These are phyloP conservation scores for Moniliella sp. DNA, from an alignment of 1,284 basidiomycete species.

Conservation along the genomic window DNA sequence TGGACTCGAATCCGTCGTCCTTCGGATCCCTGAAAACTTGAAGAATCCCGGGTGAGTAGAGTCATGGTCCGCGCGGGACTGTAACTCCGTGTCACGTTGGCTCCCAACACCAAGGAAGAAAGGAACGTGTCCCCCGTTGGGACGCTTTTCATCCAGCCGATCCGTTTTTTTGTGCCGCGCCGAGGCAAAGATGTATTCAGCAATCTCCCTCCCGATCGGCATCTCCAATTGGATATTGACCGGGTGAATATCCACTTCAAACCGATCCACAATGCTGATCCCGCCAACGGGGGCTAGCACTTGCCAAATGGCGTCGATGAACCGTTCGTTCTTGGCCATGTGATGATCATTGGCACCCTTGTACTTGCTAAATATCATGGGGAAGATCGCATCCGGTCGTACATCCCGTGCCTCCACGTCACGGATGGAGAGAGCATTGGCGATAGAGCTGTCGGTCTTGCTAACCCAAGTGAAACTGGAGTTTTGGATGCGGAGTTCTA, in stretches of 20 bases:
- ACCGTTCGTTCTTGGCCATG: conserved; percentile 19
- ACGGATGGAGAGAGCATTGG: conserved; percentile 54
- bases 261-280: conserved; percentile 67
- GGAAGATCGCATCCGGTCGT: conserved; percentile 58
- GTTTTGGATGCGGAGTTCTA: conserved; percentile 61
- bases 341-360: conserved; percentile 9
- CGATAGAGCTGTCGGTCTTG: conserved; percentile 68
- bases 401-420: conserved; percentile 68
- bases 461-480: conserved; percentile 66
- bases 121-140: too few relatives aligned
- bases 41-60: too few relatives aligned
- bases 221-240: conserved; percentile 53
- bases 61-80: too few relatives aligned
- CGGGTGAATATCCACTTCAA: conserved; percentile 63
- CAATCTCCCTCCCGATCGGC: conserved; percentile 55
- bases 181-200: conserved; percentile 57
- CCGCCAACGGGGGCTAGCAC: conserved; percentile 54
- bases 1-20: too few relatives aligned
- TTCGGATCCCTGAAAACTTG: too few relatives aligned
- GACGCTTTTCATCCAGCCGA: too few relatives aligned
- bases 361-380: conserved; percentile 61
- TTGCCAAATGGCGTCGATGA: conserved; percentile 22
- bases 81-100: too few relatives aligned
- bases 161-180: neutral
- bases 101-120: too few relatives aligned